A percentile compares a stretch with the other conserved stretches of the same genome.
Evolutionary conservation across 495 filamentous ascomycete species (phyloP).

Genomic region (Xylaria grammica): DNA sequence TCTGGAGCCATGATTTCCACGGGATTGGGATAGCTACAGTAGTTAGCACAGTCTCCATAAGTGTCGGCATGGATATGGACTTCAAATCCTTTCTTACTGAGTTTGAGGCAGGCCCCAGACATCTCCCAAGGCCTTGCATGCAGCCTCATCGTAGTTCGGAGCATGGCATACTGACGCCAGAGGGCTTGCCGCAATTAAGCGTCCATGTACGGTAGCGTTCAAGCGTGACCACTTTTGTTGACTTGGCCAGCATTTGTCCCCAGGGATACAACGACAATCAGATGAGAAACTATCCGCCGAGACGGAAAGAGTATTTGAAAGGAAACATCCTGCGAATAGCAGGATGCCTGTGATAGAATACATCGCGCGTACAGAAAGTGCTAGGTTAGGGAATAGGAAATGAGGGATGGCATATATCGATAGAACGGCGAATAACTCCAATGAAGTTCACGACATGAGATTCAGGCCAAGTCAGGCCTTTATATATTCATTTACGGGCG

Average conservation of each 20-base stretch:
- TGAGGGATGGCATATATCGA: too few relatives aligned
- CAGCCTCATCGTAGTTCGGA: slow-evolving; percentile 31
- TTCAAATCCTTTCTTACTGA: slow-evolving; percentile 31
- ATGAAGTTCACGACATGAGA: too few relatives aligned
- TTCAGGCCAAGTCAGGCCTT: too few relatives aligned
- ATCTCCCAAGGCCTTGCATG: slow-evolving; percentile 29
- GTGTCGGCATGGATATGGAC: neutral
- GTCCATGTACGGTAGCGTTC: slow-evolving; percentile 47
- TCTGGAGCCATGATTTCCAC: slow-evolving; percentile 49
- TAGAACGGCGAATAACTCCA: too few relatives aligned
- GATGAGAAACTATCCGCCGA: neutral
- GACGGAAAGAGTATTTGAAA: too few relatives aligned
- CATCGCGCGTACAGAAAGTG: too few relatives aligned
- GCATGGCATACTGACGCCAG: slow-evolving; percentile 53
- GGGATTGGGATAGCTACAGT: slow-evolving; percentile 12
- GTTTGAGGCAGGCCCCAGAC: slow-evolving; percentile 36
- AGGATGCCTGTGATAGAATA: too few relatives aligned
- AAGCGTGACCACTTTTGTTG: slow-evolving; percentile 40
- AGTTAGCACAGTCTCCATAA: neutral
- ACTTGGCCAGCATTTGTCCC: slow-evolving; percentile 46
- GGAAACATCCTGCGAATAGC: too few relatives aligned
- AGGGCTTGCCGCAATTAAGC: slow-evolving; percentile 49
- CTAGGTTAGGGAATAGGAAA: too few relatives aligned
- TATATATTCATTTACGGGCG: too few relatives aligned
- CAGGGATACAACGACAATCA: slow-evolving; percentile 1